Conservation (phyloP, 2,329 filamentous ascomycete genomes). For the Aschersonia sp. region DNA sequence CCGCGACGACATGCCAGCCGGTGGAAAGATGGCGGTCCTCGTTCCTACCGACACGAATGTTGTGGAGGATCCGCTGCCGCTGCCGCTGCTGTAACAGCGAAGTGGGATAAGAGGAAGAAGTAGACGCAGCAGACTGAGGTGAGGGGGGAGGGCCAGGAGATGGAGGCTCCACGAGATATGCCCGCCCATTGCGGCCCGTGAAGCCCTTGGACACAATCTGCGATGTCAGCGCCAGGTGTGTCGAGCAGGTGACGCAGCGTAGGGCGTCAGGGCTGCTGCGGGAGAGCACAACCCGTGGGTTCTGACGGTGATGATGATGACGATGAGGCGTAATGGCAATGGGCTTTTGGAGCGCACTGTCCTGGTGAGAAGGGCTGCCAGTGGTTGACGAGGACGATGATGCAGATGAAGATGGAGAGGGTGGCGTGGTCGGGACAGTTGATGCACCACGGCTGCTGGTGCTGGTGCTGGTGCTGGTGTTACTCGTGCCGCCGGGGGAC, state of each 20-base stretch:
- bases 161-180: slow-evolving; percentile 39
- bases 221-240: slow-evolving; percentile 43
- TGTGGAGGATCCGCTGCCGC: slow-evolving; percentile 22
- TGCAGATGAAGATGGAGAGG: too few species aligned
- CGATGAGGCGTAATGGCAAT: too few species aligned
- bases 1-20: slow-evolving; percentile 48
- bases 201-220: slow-evolving; percentile 54
- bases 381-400: too few species aligned
- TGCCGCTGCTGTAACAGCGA: too few species aligned
- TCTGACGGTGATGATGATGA: too few species aligned
- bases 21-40: slow-evolving; percentile 46
- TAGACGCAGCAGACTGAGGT: slow-evolving; percentile 1
- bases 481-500: too few species aligned
- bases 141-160: slow-evolving; percentile 1
- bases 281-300: too few species aligned
- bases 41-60: slow-evolving; percentile 37
- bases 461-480: too few species aligned
- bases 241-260: slow-evolving; percentile 41
- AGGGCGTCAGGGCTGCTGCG: slow-evolving; percentile 35
- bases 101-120: too few species aligned
- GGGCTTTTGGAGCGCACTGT: too few species aligned
- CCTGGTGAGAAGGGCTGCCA: too few species aligned
- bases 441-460: slow-evolving; percentile 18
- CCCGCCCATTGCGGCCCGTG: slow-evolving; percentile 49
- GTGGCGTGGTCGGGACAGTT: slow-evolving; percentile 9